phyloP scores from a whole-genome alignment of 2,329 filamentous ascomycete species.

The Endoconidiophora polonica region DNA sequence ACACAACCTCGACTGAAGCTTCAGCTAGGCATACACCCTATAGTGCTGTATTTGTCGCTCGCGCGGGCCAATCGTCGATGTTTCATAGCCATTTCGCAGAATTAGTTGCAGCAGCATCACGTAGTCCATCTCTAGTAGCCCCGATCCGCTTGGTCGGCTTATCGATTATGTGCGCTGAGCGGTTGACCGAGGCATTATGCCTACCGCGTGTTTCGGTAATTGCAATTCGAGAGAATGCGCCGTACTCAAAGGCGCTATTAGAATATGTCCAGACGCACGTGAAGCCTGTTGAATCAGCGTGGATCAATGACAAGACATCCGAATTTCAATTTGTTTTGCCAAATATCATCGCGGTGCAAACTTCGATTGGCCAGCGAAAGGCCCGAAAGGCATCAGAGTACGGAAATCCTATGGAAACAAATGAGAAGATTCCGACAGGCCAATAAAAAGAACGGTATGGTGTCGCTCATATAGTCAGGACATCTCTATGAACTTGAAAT shows the following conservation, averaged over 20 bases:
- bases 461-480: too few relatives aligned
- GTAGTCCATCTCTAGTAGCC: conserved; percentile 21
- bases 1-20: not conserved
- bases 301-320: conserved; percentile 24
- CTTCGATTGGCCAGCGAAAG: conserved; percentile 21
- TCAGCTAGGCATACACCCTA: conserved; percentile 20
- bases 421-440: too few relatives aligned
- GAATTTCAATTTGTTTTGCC: conserved; percentile 19
- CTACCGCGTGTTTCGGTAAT: conserved; percentile 50
- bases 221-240: conserved; percentile 39
- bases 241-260: conserved; percentile 38
- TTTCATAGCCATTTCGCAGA: conserved; percentile 45
- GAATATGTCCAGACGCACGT: conserved; percentile 39
- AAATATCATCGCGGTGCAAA: conserved; percentile 22
- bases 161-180: conserved; percentile 40
- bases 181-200: conserved; percentile 38
- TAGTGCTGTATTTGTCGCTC: conserved; percentile 39
- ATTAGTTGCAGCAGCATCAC: conserved; percentile 34
- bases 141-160: conserved; percentile 44
- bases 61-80: conserved; percentile 38
- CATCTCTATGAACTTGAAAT: too few relatives aligned
- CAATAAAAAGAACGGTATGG: too few relatives aligned
- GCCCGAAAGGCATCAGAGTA: not conserved
- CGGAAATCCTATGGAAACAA: too few relatives aligned
- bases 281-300: conserved; percentile 33